phyloP scores from a whole-genome alignment of 768 basidiomycete genomes.

The Hebeloma cylindrosporum region DNA sequence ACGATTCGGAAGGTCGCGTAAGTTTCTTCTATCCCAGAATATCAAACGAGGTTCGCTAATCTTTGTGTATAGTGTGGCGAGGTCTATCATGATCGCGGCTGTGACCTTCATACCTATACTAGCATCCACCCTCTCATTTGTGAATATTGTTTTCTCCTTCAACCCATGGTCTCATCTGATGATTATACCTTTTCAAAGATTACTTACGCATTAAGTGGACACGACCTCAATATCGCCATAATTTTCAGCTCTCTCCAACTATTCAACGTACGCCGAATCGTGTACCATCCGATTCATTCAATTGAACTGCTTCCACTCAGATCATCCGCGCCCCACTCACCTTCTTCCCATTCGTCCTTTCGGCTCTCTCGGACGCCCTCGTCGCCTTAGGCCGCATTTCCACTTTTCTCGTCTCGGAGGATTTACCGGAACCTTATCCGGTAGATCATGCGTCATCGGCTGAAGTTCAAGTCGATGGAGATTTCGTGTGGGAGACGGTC shows the following conservation, averaged over 20 bases:
- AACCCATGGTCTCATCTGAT: neutral
- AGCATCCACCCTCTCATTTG: constrained; percentile 52
- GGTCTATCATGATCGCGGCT: constrained; percentile 40
- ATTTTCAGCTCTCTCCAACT: constrained; percentile 60
- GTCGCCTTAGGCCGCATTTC: constrained; percentile 54
- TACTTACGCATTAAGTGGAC: constrained; percentile 60
- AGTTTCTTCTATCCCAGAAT: constrained; percentile 15
- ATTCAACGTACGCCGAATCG: constrained; percentile 46
- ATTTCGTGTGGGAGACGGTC: constrained; percentile 54
- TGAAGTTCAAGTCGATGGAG: constrained; percentile 50
- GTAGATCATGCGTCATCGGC: constrained; percentile 37
- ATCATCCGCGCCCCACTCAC: constrained; percentile 57
- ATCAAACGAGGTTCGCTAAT: neutral
- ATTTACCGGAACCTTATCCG: constrained; percentile 46
- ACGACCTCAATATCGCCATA: constrained; percentile 50
- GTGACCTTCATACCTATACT: constrained; percentile 54
- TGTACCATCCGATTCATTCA: neutral
- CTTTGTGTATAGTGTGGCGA: constrained; percentile 30
- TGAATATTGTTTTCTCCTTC: constrained; percentile 28
- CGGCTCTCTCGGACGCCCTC: constrained; percentile 47
- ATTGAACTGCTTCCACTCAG: constrained; percentile 25
- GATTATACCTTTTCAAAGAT: constrained; percentile 39
- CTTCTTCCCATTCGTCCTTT: constrained; percentile 55
- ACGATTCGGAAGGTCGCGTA: constrained; percentile 41
- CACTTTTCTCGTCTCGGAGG: constrained; percentile 53